phyloP scores from a whole-genome alignment of 495 filamentous ascomycete genomes.

The Pyronema domesticum region DNA sequence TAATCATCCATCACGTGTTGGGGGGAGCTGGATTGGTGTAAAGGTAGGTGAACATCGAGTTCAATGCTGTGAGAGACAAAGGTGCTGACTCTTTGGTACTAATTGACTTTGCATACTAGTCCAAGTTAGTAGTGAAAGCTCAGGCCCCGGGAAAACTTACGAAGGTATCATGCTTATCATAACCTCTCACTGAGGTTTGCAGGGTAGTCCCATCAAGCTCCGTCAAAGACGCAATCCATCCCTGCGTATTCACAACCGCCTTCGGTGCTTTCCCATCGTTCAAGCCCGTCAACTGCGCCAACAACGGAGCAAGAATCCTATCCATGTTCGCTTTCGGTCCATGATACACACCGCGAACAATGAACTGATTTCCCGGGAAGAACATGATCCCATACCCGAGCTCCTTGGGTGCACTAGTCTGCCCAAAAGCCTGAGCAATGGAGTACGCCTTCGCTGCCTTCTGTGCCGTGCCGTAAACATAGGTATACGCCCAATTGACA shows the following conservation, averaged over 20 bases:
- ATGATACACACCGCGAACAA: conserved; percentile 15
- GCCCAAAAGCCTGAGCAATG: conserved; percentile 3
- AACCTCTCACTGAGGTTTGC: neutral
- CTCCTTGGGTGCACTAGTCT: conserved; percentile 7
- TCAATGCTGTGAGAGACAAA: conserved; percentile 1
- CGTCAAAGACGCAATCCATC: conserved; percentile 8
- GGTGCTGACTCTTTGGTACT: neutral
- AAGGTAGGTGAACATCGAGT: conserved; percentile 1
- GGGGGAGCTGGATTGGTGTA: neutral
- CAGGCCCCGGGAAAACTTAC: neutral
- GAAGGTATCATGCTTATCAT: conserved; percentile 5
- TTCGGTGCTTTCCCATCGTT: neutral
- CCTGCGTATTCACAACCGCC: conserved; percentile 1
- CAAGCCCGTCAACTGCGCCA: conserved; percentile 6
- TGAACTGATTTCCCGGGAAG: conserved; percentile 1
- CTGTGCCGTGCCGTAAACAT: conserved; percentile 30
- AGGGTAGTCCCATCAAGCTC: neutral
- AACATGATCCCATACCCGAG: conserved; percentile 12
- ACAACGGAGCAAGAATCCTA: conserved; percentile 4
- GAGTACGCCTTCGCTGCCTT: conserved; percentile 23
- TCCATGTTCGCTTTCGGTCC: conserved; percentile 1
- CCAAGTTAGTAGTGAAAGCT: neutral
- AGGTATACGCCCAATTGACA: conserved; percentile 34
- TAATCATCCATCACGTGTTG: conserved; percentile 31
- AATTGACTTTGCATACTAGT: conserved; percentile 10